phyloP scores from a whole-genome alignment of 129 eudicot species.

The Helianthus annuus region DNA sequence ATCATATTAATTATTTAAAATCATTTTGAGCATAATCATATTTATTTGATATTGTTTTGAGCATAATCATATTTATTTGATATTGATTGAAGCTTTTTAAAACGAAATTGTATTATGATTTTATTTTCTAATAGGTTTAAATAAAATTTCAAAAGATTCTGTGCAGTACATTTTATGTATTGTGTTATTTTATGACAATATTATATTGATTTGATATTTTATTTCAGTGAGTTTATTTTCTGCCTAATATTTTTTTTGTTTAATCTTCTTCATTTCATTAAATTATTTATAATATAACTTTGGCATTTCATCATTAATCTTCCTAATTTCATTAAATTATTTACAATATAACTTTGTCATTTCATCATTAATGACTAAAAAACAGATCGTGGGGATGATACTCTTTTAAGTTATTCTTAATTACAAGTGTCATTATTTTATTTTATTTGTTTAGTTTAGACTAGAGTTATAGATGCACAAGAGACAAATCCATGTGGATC shows the following conservation, averaged over 20 bases:
- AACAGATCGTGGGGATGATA: slow-evolving; percentile 15
- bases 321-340: neutral
- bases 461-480: neutral
- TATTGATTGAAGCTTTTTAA: neutral
- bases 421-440: slow-evolving; percentile 12
- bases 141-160: neutral
- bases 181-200: neutral
- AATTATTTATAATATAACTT: neutral
- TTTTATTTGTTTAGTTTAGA: neutral
- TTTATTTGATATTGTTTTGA: neutral
- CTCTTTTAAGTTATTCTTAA: neutral
- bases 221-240: neutral
- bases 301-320: neutral
- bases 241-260: neutral
- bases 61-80: neutral
- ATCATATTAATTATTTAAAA: no score
- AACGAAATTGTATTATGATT: neutral
- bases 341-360: neutral
- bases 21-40: neutral
- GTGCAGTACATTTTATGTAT: neutral
- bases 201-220: neutral
- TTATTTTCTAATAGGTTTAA: neutral
- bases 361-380: neutral
- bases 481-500: neutral
- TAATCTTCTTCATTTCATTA: neutral